phyloP scores from a whole-genome alignment of 192 early-diverging fungal species.

The Geosiphon pyriformis region DNA sequence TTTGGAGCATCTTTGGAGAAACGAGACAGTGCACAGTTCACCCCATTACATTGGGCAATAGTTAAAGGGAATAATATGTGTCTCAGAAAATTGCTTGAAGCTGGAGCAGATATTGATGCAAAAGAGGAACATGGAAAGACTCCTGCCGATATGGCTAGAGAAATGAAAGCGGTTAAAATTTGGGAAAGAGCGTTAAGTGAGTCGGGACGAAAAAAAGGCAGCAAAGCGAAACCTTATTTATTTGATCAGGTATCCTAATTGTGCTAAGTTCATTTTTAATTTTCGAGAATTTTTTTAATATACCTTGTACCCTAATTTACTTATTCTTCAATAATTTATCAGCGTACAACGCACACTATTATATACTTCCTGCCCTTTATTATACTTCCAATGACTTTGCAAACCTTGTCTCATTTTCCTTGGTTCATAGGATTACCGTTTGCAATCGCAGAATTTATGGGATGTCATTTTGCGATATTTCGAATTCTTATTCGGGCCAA shows the following conservation, averaged over 20 bases:
- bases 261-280: too few relatives aligned
- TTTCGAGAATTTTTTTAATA: too few relatives aligned
- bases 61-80: constrained; percentile 51
- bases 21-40: constrained; percentile 67
- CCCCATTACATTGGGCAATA: constrained; percentile 90
- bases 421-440: constrained; percentile 77
- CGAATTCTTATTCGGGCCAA: constrained; percentile 50
- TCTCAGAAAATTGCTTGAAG: constrained; percentile 64
- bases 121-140: constrained; percentile 75
- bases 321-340: background rate
- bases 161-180: constrained; percentile 38
- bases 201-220: constrained; percentile 28
- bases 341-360: constrained; percentile 61
- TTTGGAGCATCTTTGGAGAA: constrained; percentile 65
- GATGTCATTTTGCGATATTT: constrained; percentile 55
- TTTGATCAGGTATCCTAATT: constrained; percentile 35
- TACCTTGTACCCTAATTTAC: background rate
- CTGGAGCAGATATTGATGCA: constrained; percentile 60
- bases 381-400: constrained; percentile 51
- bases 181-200: constrained; percentile 51
- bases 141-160: constrained; percentile 75
- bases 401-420: constrained; percentile 54
- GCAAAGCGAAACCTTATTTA: constrained; percentile 24
- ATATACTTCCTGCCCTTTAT: constrained; percentile 68
- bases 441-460: constrained; percentile 42